These are phyloP conservation scores for Hanseniaspora nectarophila DNA, from an alignment of 805 yeast species.

Conservation along the genomic window DNA sequence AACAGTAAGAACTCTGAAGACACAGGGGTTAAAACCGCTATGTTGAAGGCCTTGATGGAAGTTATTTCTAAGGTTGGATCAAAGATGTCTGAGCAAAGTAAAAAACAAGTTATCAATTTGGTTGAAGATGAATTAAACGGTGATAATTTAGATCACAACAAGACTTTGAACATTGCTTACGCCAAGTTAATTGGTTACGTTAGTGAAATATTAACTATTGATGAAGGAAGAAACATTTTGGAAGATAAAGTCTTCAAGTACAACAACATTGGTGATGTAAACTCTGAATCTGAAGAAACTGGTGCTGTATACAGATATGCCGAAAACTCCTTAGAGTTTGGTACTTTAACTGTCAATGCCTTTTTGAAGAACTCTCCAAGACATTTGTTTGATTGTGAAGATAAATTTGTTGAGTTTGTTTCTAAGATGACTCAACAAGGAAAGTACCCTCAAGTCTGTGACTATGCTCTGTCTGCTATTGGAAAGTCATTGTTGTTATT, in stretches of 20 bases:
- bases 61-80: constrained; percentile 70
- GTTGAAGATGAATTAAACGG: constrained; percentile 58
- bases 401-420: constrained; percentile 41
- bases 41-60: constrained; percentile 73
- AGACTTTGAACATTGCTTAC: constrained; percentile 51
- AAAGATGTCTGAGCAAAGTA: constrained; percentile 63
- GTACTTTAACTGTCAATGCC: constrained; percentile 62
- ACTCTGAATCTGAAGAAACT: background rate
- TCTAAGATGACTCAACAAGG: constrained; percentile 33
- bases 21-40: constrained; percentile 67
- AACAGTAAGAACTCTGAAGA: constrained; percentile 60
- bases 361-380: constrained; percentile 67
- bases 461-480: constrained; percentile 64
- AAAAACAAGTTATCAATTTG: constrained; percentile 52
- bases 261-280: constrained; percentile 29
- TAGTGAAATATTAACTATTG: constrained; percentile 50
- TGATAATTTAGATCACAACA: constrained; percentile 35
- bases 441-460: constrained; percentile 44
- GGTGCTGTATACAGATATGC: background rate
- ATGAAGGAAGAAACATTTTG: constrained; percentile 52
- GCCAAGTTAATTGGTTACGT: constrained; percentile 71
- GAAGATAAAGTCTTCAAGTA: constrained; percentile 45
- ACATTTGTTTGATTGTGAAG: constrained; percentile 42
- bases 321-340: constrained; percentile 42
- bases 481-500: constrained; percentile 63